A percentile compares a stretch with the other conserved stretches of the same genome.
Evolutionary conservation across 1,284 basidiomycete genomes (phyloP).

Genomic region (Puccinia horiana): DNA sequence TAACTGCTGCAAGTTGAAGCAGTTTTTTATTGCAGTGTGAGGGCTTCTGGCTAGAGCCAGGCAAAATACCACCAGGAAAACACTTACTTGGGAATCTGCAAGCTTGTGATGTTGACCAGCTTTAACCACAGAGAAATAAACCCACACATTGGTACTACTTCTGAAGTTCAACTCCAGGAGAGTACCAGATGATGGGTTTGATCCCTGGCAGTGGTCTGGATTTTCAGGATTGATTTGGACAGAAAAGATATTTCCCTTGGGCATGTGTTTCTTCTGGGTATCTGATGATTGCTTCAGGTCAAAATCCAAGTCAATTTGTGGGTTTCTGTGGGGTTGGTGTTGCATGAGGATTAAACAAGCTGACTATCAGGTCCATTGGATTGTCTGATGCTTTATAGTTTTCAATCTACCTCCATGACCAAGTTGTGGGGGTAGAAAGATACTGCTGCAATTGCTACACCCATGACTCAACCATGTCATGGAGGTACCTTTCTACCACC

Average conservation of each 20-base stretch:
- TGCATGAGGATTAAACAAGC: no score
- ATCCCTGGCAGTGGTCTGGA: conserved; percentile 97
- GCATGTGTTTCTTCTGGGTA: conserved; percentile 89
- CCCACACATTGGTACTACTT: conserved; percentile 98
- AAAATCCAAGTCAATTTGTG: conserved; percentile 96
- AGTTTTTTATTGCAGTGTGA: no score
- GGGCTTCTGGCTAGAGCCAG: no score
- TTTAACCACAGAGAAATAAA: conserved; percentile 93
- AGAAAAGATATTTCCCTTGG: conserved; percentile 97
- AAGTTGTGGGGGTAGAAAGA: no score
- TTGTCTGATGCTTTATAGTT: no score
- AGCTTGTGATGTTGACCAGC: conserved; percentile 98
- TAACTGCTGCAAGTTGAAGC: no score
- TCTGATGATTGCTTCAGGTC: conserved; percentile 79
- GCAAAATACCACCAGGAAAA: background rate
- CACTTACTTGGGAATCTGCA: conserved; percentile 63
- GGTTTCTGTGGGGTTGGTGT: conserved; percentile 79
- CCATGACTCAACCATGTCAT: no score
- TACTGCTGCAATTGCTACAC: no score
- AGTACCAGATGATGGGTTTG: conserved; percentile 96
- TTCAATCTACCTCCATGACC: no score
- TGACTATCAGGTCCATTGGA: no score
- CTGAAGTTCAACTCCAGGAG: conserved; percentile 99
- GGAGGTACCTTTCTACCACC: no score
- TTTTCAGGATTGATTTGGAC: conserved; percentile 99